Base-by-base conservation (phyloP, 2,329 filamentous ascomycete genomes). In the Aspergillus ochraceus region DNA sequence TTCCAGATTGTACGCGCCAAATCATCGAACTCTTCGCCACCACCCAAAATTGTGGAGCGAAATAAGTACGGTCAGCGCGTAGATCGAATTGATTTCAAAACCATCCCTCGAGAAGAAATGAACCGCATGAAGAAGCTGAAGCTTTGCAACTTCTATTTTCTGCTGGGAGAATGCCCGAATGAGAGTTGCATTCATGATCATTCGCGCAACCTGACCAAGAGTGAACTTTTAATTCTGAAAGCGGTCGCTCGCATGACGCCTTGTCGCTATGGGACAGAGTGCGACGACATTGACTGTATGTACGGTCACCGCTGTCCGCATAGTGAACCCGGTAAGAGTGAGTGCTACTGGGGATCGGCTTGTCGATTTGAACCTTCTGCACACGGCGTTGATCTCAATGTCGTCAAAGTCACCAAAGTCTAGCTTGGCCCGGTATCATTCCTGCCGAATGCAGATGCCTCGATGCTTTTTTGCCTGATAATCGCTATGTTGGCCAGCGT, bases 221-320 rank as follows among this genome's bases (percentile, higher is more conserved):
- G 77, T 32, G 85, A 88, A 66, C 70, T 83, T 53, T 76, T 79
- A 20, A 81, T 81, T n/a, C 73, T 88, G 57, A 80, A 80, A 26
- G 81, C 84, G 24, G 83, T 88, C 20, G 85, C 86, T 52, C 82
- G 86, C 54, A 86, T 87, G 84, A 86, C 84, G 3, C 84, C 85
- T 24, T 88, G 86, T 68, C 79, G 80, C 58, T 83, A 84, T 66
- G 84, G 84, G 11, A 78, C 81, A 53, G 79, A 79, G 14, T 88
- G 86, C 66, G 78, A 84, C 54, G 86, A 88, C 60, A 70, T 79
- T 1, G 82, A 83, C 60, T 88, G 86, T 73, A 87, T 88, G 54
- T 88, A 87, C 67, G 86, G 86, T 22, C 86, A 88, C 71, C 81
- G 83, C 39, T 88, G 86, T 67, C 84, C 84, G 19, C 83, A 84